Evolutionary conservation across 2,329 filamentous ascomycete species (phyloP).

Genomic region (Ophiostoma tasmaniense): DNA sequence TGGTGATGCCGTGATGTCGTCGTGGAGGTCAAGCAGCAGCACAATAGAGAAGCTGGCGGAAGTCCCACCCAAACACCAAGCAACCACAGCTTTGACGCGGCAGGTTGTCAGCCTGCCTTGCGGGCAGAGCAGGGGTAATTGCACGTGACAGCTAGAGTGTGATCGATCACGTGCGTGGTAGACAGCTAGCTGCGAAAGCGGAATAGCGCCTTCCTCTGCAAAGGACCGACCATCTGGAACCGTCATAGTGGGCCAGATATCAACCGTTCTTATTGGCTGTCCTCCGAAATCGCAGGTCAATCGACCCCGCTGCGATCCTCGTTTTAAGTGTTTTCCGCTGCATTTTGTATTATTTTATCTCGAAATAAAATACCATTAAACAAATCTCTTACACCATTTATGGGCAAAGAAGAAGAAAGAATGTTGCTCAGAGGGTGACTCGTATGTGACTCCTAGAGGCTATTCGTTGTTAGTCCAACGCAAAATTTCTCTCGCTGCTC

Average conservation of each 20-base stretch:
- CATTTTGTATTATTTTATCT: not conserved
- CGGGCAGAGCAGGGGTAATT: not conserved
- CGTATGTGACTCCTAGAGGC: not conserved
- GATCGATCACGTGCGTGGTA: not conserved
- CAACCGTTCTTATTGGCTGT: constrained; percentile 9
- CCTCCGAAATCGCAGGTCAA: constrained; percentile 11
- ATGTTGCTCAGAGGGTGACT: not conserved
- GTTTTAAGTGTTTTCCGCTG: not conserved
- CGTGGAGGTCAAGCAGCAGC: constrained; percentile 6
- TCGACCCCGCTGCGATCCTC: constrained; percentile 13
- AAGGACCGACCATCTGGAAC: not conserved
- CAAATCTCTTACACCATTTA: constrained; percentile 2
- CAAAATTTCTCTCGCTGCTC: constrained; percentile 12
- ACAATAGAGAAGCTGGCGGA: constrained; percentile 13
- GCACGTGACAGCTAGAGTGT: not conserved
- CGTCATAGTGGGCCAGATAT: not conserved
- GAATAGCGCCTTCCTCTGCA: not conserved
- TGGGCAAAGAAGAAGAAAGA: not conserved
- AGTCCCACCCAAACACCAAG: constrained; percentile 6
- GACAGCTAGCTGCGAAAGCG: not conserved
- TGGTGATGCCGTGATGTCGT: not conserved
- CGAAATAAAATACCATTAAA: not conserved
- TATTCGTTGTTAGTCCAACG: constrained; percentile 12
- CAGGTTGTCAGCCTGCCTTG: constrained; percentile 17
- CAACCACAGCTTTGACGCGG: constrained; percentile 15